These are phyloP conservation scores for Lizonia empirigonia DNA, from an alignment of 2,329 filamentous ascomycete genomes.

Conservation along the genomic window DNA sequence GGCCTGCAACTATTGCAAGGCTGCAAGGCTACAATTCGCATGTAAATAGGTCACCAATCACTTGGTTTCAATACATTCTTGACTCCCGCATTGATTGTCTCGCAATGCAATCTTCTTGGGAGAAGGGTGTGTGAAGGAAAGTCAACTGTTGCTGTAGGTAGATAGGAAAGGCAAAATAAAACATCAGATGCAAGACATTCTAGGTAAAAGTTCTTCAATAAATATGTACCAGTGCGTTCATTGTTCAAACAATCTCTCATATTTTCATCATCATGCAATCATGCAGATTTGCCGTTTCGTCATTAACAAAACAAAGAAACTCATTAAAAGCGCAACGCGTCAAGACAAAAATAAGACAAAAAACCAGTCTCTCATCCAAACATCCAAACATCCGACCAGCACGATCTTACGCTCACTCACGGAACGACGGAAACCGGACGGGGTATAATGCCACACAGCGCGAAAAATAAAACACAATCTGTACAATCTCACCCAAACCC, in stretches of 20 bases:
- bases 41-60: too few relatives aligned
- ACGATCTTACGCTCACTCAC: conserved; percentile 20
- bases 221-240: conserved; percentile 6
- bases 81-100: too few relatives aligned
- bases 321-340: not conserved
- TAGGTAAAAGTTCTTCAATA: too few relatives aligned
- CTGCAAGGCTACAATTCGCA: too few relatives aligned
- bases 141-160: too few relatives aligned
- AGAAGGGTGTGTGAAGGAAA: too few relatives aligned
- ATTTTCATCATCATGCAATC: conserved; percentile 5
- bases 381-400: conserved; percentile 15
- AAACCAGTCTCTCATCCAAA: conserved; percentile 2
- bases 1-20: too few relatives aligned
- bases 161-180: too few relatives aligned
- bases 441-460: conserved; percentile 20
- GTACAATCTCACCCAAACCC: conserved; percentile 5
- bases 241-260: not conserved
- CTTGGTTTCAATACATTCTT: too few relatives aligned
- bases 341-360: not conserved
- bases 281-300: conserved; percentile 10
- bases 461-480: conserved; percentile 16
- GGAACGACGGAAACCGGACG: conserved; percentile 19
- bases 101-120: too few relatives aligned
- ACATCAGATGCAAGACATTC: too few relatives aligned
- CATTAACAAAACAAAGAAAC: conserved; percentile 4